phyloP scores from a whole-genome alignment of 768 basidiomycete species.

The Suillus subalutaceus region DNA sequence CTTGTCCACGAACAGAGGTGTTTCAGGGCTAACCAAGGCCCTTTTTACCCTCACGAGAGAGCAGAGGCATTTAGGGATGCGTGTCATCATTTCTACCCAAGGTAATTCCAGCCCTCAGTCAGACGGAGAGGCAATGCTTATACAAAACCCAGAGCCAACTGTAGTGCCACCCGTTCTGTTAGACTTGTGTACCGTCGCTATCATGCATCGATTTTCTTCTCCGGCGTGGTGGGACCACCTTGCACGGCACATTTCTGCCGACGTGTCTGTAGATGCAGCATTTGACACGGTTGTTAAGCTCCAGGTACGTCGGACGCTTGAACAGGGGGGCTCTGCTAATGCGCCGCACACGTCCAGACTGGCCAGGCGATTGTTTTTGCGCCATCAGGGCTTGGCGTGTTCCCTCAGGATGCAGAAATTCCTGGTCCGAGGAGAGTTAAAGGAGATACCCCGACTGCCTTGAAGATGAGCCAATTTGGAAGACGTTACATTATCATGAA shows the following conservation, averaged over 20 bases:
- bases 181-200: constrained; percentile 57
- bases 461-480: constrained; percentile 39
- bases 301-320: constrained; percentile 41
- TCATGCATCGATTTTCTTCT: constrained; percentile 67
- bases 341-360: constrained; percentile 41
- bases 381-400: constrained; percentile 51
- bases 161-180: constrained; percentile 61
- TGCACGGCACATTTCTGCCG: constrained; percentile 58
- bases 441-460: neutral
- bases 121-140: neutral
- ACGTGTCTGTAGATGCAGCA: constrained; percentile 50
- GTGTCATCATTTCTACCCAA: constrained; percentile 69
- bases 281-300: constrained; percentile 61
- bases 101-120: constrained; percentile 35
- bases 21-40: constrained; percentile 52
- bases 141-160: constrained; percentile 52
- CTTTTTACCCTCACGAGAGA: constrained; percentile 57
- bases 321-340: neutral
- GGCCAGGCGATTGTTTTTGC: constrained; percentile 67
- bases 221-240: constrained; percentile 68
- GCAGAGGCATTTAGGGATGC: constrained; percentile 64
- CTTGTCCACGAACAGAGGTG: constrained; percentile 42
- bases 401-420: constrained; percentile 15
- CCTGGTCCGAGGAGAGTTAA: constrained; percentile 20
- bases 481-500: constrained; percentile 54